Evolutionary conservation across 2,329 filamentous ascomycete genomes (phyloP).

Genomic region (Alternaria gansuensis): DNA sequence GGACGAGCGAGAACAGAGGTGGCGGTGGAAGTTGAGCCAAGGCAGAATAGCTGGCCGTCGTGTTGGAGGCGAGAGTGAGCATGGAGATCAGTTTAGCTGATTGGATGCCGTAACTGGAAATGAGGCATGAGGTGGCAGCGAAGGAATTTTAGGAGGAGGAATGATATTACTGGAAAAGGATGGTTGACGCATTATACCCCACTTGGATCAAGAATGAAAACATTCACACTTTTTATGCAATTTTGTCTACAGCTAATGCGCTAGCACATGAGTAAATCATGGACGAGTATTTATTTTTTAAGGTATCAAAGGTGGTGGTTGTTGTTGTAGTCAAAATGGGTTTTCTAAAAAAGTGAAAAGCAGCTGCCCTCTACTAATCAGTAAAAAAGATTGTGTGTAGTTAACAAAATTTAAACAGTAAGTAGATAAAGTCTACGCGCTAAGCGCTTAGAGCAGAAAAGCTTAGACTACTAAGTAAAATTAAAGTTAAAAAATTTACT

Average conservation of each 20-base stretch:
- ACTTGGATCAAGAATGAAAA: slow-evolving; percentile 24
- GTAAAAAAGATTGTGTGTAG: too few species aligned
- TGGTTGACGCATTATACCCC: slow-evolving; percentile 22
- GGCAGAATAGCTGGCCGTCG: slow-evolving; percentile 63
- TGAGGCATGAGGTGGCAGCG: not conserved
- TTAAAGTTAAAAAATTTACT: too few species aligned
- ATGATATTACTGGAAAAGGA: not conserved
- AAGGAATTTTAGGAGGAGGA: not conserved
- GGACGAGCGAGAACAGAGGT: slow-evolving; percentile 51
- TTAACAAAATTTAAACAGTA: too few species aligned
- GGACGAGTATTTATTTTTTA: too few species aligned
- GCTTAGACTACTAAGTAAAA: too few species aligned
- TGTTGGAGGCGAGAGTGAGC: slow-evolving; percentile 64
- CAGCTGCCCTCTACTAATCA: too few species aligned
- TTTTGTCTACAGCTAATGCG: not conserved
- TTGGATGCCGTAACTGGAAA: not conserved
- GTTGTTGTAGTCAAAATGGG: too few species aligned
- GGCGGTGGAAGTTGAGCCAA: slow-evolving; percentile 55
- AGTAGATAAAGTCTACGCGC: too few species aligned
- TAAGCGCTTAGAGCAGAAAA: too few species aligned
- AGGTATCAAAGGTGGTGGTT: not conserved
- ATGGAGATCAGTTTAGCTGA: slow-evolving; percentile 69
- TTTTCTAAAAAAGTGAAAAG: too few species aligned
- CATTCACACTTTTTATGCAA: not conserved
- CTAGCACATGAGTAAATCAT: too few species aligned